phyloP scores from a whole-genome alignment of 257 asterid species.

The Solanum virginianum region DNA sequence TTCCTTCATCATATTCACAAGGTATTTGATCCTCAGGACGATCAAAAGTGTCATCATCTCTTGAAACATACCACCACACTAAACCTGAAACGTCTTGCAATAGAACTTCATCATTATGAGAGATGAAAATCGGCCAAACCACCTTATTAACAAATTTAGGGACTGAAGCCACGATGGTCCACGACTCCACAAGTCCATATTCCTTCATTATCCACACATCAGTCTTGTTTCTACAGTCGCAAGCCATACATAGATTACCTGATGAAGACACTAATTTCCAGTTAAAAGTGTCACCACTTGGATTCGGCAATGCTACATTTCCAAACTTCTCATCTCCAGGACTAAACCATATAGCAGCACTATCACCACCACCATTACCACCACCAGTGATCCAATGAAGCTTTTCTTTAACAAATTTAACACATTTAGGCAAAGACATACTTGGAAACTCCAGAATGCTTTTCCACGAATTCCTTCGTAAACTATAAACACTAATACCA shows the following conservation, averaged over 20 bases:
- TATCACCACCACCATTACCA: neutral
- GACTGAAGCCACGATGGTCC: neutral
- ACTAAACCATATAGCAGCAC: neutral
- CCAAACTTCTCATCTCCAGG: neutral
- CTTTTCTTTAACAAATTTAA: slow-evolving; percentile 4
- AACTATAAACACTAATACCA: slow-evolving; percentile 10
- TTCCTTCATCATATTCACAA: neutral
- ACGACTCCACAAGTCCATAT: neutral
- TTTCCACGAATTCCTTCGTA: slow-evolving; percentile 11
- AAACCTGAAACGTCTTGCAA: neutral
- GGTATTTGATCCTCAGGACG: neutral
- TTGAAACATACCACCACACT: neutral
- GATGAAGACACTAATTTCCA: neutral
- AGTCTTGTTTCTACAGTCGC: neutral
- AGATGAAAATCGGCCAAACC: neutral
- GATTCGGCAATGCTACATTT: neutral
- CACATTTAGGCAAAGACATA: neutral
- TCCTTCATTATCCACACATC: neutral
- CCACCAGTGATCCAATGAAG: slow-evolving; percentile 12
- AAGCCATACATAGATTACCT: neutral
- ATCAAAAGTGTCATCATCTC: neutral
- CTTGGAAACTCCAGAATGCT: neutral
- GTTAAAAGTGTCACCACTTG: neutral
- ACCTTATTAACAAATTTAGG: neutral
- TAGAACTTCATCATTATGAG: neutral